Evolutionary conservation across 805 yeast genomes (phyloP).

Genomic region (Hanseniaspora hatyaiensis): DNA sequence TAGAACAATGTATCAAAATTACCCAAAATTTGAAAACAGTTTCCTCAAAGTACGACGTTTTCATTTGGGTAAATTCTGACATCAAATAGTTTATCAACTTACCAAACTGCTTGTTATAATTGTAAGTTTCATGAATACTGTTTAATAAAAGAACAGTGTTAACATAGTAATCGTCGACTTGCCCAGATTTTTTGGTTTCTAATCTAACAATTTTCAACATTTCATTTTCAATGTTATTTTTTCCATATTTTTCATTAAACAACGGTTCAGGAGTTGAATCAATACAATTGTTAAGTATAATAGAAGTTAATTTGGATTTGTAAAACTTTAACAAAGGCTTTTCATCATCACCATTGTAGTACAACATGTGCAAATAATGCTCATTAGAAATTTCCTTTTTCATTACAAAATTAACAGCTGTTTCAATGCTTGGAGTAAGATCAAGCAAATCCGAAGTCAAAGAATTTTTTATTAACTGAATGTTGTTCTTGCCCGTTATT

Average conservation of each 20-base stretch:
- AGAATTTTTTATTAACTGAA: background rate
- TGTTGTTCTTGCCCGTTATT: background rate
- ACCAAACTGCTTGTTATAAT: background rate
- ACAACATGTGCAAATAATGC: background rate
- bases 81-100: constrained; percentile 1
- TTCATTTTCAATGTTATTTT: background rate
- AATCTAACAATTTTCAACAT: background rate
- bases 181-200: background rate
- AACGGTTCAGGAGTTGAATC: background rate
- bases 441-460: no score
- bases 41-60: constrained; percentile 1
- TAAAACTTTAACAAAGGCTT: background rate
- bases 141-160: background rate
- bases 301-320: background rate
- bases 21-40: background rate
- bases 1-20: background rate
- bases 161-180: background rate
- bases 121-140: background rate
- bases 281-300: background rate
- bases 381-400: no score
- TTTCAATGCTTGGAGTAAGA: background rate
- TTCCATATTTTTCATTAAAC: background rate
- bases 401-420: background rate
- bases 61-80: constrained; percentile 11
- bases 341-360: background rate